Evolutionary conservation across 2,329 filamentous ascomycete species (phyloP).

Genomic region (Trichoderma cornu-damae): DNA sequence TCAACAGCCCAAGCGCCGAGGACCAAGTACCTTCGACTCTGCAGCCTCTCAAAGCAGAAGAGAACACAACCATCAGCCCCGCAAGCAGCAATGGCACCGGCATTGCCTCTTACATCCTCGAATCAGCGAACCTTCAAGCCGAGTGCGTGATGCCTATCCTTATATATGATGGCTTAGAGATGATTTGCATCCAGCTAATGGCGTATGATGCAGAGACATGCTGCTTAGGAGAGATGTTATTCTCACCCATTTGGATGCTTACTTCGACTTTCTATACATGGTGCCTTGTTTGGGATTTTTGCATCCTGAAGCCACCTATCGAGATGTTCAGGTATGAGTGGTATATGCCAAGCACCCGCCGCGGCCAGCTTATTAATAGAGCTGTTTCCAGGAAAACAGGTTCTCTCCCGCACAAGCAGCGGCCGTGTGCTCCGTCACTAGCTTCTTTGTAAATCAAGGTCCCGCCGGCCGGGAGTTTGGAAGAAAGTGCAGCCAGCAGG

Average conservation of each 20-base stretch:
- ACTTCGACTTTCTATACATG: constrained; percentile 36
- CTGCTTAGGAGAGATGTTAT: constrained; percentile 34
- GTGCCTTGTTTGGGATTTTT: constrained; percentile 39
- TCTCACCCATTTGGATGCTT: constrained; percentile 35
- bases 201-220: constrained; percentile 27
- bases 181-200: neutral
- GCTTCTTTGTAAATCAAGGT: constrained; percentile 34
- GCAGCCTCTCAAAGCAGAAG: constrained; percentile 17
- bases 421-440: constrained; percentile 37
- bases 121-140: constrained; percentile 25
- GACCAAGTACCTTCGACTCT: constrained; percentile 9
- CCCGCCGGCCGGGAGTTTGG: constrained; percentile 34
- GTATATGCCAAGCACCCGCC: neutral
- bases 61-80: constrained; percentile 22
- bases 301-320: constrained; percentile 33
- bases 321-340: constrained; percentile 31
- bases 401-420: constrained; percentile 35
- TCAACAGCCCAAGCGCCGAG: constrained; percentile 21
- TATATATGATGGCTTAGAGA: too few species aligned
- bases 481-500: constrained; percentile 35
- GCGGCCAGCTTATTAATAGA: neutral
- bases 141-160: constrained; percentile 27
- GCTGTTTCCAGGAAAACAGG: constrained; percentile 27
- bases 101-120: constrained; percentile 24
- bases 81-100: constrained; percentile 18